These are phyloP conservation scores for Harringtonia aguacate DNA, from an alignment of 2,329 filamentous ascomycete species.

Conservation along the genomic window DNA sequence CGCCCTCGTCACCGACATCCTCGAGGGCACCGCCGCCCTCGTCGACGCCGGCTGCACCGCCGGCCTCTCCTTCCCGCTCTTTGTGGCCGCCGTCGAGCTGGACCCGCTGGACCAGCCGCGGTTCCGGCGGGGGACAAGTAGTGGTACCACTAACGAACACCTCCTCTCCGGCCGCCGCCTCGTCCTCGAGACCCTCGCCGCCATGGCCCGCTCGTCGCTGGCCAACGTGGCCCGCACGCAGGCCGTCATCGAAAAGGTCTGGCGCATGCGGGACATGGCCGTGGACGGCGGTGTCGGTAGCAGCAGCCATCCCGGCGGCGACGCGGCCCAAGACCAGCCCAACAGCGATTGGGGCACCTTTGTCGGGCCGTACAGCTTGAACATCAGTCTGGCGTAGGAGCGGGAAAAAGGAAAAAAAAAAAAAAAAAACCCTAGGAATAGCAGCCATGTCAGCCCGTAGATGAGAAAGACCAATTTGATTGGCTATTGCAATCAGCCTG, in stretches of 20 bases:
- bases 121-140: background rate
- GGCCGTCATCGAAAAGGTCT: background rate
- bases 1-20: background rate
- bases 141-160: background rate
- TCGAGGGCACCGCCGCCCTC: background rate
- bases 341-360: background rate
- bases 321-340: background rate
- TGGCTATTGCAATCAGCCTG: no score
- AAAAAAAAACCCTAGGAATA: no score
- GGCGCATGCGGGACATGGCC: constrained; percentile 1
- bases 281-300: background rate
- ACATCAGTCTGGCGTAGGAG: constrained; percentile 2
- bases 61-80: background rate
- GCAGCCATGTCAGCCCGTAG: no score
- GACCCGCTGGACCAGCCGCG: background rate
- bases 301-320: no score
- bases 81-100: constrained; percentile 3
- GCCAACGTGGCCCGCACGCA: background rate
- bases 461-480: no score
- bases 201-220: background rate
- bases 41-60: background rate
- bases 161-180: background rate
- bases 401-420: no score
- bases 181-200: background rate
- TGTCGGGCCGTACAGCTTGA: constrained; percentile 1